Evolutionary conservation across 495 filamentous ascomycete species (phyloP), one percentile per base, ranked within the genome.

Genomic region (Tuber indicum): DNA sequence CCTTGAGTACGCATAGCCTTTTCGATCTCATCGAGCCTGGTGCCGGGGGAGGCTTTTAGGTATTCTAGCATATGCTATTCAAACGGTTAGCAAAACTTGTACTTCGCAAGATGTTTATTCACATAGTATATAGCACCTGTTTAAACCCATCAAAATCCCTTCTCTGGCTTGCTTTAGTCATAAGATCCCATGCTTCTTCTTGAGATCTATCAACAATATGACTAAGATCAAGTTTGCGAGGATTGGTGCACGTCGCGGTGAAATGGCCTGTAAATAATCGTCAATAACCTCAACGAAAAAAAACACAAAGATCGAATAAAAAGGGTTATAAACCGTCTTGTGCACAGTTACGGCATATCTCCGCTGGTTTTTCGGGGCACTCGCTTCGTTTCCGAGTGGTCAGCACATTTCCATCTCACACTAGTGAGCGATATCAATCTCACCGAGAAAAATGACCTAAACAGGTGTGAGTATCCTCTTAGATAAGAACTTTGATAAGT

Each of bases 131-230:
- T 39, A 21, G 74, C 84, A 92, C 93, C 71, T 89, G 86, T 75
- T 92, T 92, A 83, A 94, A 90, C 43, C 92, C 89, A 70, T 92
- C 91, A 21, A 96, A 83, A 45, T 97, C 94, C 32, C 87, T 86
- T 17, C 89, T 88, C 26, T 85, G 80, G 72, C 88, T 91, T 0
- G 92, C 93, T 41, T 87, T 84, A 76, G 88, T 85, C 79, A 99
- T 86, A 73, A 85, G 81, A 0, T 82, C 85, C 94, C 94, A 98
- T 1, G 93, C 92, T 26, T 88, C 86, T 41, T 93, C 92, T 1
- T 88, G 86, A 26, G 85, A 78, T 76, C 89, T 85, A 42, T 91
- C 90, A 0, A 87, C 83, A 52, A 95, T 78, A n/a, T 86, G 70
- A 71, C 86, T 86, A 71, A 89, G 87, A 78, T 95, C 89, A 72